These are phyloP conservation scores for Podospora appendiculata DNA, from an alignment of 495 filamentous ascomycete genomes.

Conservation along the genomic window DNA sequence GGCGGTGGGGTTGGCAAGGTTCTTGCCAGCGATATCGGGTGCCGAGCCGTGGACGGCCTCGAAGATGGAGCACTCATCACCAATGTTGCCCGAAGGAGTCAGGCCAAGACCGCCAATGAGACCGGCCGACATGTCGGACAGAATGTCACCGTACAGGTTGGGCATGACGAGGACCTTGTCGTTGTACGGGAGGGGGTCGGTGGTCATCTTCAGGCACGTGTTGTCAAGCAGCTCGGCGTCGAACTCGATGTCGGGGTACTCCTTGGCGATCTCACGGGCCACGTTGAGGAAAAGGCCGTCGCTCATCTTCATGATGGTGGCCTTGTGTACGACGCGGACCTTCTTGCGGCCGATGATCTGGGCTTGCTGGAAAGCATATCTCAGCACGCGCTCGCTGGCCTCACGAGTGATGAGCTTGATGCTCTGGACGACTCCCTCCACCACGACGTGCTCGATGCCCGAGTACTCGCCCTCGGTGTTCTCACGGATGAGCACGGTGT, in stretches of 20 bases:
- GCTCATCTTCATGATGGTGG: conserved; percentile 99
- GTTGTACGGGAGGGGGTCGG: conserved; percentile 89
- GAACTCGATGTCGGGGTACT: conserved; percentile 90
- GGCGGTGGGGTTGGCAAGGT: conserved; percentile 90
- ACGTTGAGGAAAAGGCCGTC: conserved; percentile 94
- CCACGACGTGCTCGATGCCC: conserved; percentile 96
- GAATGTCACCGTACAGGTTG: conserved; percentile 98
- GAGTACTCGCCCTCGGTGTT: conserved; percentile 99
- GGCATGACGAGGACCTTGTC: conserved; percentile 99
- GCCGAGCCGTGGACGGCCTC: conserved; percentile 98
- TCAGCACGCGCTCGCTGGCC: conserved; percentile 87
- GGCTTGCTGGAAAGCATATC: conserved; percentile 97
- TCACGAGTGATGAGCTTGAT: conserved; percentile 97
- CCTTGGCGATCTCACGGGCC: conserved; percentile 77
- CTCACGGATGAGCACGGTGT: conserved; percentile 96
- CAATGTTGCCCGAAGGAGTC: conserved; percentile 96
- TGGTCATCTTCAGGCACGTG: conserved; percentile 95
- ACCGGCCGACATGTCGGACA: conserved; percentile 98
- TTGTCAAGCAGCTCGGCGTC: conserved; percentile 97
- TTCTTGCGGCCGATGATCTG: conserved; percentile 84
- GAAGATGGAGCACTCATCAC: conserved; percentile 98
- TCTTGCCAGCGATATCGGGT: conserved; percentile 95
- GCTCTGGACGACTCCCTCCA: conserved; percentile 95
- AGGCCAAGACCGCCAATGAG: conserved; percentile 95
- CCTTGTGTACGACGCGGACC: conserved; percentile 97